Evolutionary conservation across 345 rosid genomes (phyloP), one percentile per base, ranked within the genome.

Genomic region (Ricinus communis): DNA sequence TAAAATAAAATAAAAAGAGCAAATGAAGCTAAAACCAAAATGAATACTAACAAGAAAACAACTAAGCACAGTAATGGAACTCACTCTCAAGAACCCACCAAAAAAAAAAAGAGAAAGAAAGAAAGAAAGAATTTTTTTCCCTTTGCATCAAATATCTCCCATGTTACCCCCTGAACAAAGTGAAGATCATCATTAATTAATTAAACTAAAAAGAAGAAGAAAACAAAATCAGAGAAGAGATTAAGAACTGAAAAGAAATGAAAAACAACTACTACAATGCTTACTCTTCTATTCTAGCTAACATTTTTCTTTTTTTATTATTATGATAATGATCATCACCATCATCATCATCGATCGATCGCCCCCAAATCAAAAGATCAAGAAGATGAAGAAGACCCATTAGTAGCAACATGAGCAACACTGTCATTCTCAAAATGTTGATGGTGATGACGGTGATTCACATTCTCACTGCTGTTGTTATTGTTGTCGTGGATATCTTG

Each of bases 331-430:
- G n/a, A n/a, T n/a, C n/a, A n/a, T n/a, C n/a, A n/a, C n/a, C n/a
- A 59, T 71, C 33, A 61, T 60, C 45, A 46, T 25, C 62, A 11
- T 24, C 33, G 27, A 27, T 33, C 22, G 54, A 19, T 43, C 51
- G 8, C 12, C 47, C 4, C 8, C 38, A 57, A 5, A 27, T 36
- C 21, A 19, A 65, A 70, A 43, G 28, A 55, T 71, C 68, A 76
- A 61, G 76, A 76, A 66, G 80, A 76, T 21, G 80, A 76, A 52
- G 76, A 76, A n/a, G 80, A 76, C 30, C 76, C 80, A 66, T 76
- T 76, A 66, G 72, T 43, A 8, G 36, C 76, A 22, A 52, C 72
- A 66, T 46, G 58, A 6, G 30, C 76, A 66, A 7, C 72, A 54
- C 45, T 66, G 45, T 58, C 72, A 71, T 53, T 71, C 28, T 59